Percentiles rank a stretch among this genome's conserved stretches.
These are phyloP conservation scores for Dothiorella sarmentorum DNA, from an alignment of 2,329 filamentous ascomycete genomes.

Conservation along the genomic window DNA sequence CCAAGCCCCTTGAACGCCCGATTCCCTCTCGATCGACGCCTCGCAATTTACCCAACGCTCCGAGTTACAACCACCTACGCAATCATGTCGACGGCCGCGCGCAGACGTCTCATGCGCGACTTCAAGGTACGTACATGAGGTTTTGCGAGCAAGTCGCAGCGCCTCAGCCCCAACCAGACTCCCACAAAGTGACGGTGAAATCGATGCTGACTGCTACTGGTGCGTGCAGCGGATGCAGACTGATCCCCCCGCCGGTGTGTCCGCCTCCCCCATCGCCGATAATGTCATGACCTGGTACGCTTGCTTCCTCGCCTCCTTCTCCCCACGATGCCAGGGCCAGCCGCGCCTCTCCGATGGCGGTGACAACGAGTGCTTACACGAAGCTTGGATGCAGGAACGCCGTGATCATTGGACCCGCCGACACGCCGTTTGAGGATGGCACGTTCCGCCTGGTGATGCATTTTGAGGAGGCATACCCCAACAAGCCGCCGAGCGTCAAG, in stretches of 20 bases:
- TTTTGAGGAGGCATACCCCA: conserved; percentile 98
- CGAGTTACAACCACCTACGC: conserved; percentile 14
- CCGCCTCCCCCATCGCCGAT: conserved; percentile 90
- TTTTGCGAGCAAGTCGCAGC: conserved; percentile 17
- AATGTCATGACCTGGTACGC: conserved; percentile 94
- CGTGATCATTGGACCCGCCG: conserved; percentile 93
- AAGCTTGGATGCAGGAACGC: conserved; percentile 68
- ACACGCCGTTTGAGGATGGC: conserved; percentile 97
- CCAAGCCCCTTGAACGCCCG: conserved; percentile 15
- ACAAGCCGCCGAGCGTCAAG: conserved; percentile 95
- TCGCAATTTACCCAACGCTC: conserved; percentile 15
- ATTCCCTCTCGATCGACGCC: conserved; percentile 14
- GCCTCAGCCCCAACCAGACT: conserved; percentile 20
- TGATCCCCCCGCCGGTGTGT: conserved; percentile 93
- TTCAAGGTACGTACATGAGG: conserved; percentile 70
- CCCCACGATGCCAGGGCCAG: conserved; percentile 17
- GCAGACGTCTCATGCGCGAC: conserved; percentile 96
- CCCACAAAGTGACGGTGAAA: background rate
- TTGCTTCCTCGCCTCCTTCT: background rate
- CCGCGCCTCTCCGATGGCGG: background rate
- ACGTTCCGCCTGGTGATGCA: conserved; percentile 98
- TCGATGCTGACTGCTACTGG: conserved; percentile 52
- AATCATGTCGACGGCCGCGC: conserved; percentile 86
- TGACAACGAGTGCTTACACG: conserved; percentile 27
- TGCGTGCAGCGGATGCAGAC: conserved; percentile 79